Conservation (phyloP, 805 yeast genomes). For the Danielozyma ontarioensis region DNA sequence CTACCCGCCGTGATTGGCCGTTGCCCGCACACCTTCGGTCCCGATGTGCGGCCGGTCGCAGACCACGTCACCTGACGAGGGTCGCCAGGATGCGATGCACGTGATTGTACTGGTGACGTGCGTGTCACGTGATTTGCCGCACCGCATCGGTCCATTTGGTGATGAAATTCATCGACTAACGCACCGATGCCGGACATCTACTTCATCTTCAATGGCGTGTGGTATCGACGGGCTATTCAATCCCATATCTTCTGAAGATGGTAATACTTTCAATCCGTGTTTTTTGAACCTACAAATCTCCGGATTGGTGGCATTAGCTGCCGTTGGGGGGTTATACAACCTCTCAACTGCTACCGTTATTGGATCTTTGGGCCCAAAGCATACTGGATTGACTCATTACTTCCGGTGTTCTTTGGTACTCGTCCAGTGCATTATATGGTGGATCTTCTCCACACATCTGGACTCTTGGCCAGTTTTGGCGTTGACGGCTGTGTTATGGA, state of each 20-base stretch:
- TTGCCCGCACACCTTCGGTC: conserved; percentile 9
- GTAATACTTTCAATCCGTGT: conserved; percentile 33
- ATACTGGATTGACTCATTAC: conserved; percentile 21
- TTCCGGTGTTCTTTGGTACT: conserved; percentile 15
- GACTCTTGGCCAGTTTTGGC: conserved; percentile 15
- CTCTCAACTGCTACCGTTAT: too few species aligned
- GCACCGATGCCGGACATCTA: not conserved
- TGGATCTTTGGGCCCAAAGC: too few species aligned
- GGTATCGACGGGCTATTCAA: conserved; percentile 9
- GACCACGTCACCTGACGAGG: conserved; percentile 1
- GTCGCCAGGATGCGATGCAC: too few species aligned
- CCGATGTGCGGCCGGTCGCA: conserved; percentile 13
- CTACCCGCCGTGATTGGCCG: conserved; percentile 13
- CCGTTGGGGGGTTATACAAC: too few species aligned
- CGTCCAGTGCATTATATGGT: conserved; percentile 10
- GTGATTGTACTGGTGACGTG: not conserved
- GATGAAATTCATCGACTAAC: not conserved
- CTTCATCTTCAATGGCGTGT: conserved; percentile 5
- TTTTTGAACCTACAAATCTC: conserved; percentile 20
- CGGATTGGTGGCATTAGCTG: too few species aligned
- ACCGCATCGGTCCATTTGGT: not conserved
- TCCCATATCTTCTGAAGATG: conserved; percentile 19
- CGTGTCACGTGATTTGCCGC: not conserved
- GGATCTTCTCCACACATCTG: conserved; percentile 10
- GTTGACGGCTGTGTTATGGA: conserved; percentile 5